Evolutionary conservation across 768 basidiomycete genomes (phyloP).

Genomic region (Amyloporia xantha): DNA sequence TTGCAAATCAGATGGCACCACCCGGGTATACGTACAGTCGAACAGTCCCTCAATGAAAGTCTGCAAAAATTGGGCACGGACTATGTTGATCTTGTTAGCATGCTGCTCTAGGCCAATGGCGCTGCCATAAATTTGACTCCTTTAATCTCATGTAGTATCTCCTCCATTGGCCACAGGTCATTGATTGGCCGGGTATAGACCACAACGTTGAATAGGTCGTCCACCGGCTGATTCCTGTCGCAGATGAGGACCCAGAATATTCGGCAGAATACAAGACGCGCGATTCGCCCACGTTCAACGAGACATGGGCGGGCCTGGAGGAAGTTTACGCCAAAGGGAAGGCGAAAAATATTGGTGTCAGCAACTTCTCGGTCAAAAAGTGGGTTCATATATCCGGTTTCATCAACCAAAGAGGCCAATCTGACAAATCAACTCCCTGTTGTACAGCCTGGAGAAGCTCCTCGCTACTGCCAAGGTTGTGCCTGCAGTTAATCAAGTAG

Average conservation of each 20-base stretch:
- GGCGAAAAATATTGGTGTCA: constrained; percentile 48
- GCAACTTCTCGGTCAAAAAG: constrained; percentile 56
- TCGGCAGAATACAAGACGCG: constrained; percentile 27
- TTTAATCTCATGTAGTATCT: constrained; percentile 31
- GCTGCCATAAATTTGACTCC: neutral
- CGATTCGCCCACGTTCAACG: constrained; percentile 27
- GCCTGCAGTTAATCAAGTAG: constrained; percentile 32
- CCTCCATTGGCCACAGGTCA: constrained; percentile 42
- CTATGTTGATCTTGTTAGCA: constrained; percentile 1
- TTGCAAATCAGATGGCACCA: constrained; percentile 29
- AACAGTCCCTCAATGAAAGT: constrained; percentile 24
- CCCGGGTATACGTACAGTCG: constrained; percentile 18
- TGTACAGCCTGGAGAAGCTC: constrained; percentile 21
- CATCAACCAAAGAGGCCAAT: neutral
- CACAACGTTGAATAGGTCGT: neutral
- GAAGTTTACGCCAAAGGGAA: constrained; percentile 39
- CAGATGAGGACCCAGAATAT: constrained; percentile 23
- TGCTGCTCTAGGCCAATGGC: neutral
- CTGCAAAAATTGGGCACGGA: constrained; percentile 23
- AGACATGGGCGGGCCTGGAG: constrained; percentile 48
- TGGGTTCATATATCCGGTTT: constrained; percentile 20
- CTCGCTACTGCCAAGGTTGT: constrained; percentile 24
- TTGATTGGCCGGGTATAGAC: constrained; percentile 2
- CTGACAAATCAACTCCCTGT: neutral
- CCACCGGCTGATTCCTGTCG: no score